A percentile compares a stretch with the other conserved stretches of the same genome.
phyloP scores from a whole-genome alignment of 1,139 yeast genomes.

The Waltiozyma sp. region DNA sequence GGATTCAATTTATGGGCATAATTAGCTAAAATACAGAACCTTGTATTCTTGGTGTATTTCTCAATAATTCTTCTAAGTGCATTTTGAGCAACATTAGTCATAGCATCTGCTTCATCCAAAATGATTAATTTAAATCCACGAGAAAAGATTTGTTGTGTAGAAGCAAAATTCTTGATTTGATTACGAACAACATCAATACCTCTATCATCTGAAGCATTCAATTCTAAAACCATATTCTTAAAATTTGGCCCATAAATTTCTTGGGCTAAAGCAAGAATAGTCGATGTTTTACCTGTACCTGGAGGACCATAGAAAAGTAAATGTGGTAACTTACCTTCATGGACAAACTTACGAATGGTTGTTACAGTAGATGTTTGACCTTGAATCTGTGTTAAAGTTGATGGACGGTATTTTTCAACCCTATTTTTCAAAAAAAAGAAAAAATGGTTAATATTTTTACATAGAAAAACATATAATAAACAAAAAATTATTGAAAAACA shows the following conservation, averaged over 20 bases:
- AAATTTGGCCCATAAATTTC: conserved; percentile 86
- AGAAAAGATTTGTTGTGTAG: conserved; percentile 82
- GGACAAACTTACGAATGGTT: conserved; percentile 74
- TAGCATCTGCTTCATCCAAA: conserved; percentile 96
- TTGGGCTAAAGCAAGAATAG: conserved; percentile 79
- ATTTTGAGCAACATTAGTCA: conserved; percentile 96
- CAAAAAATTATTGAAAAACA: conserved; percentile 3
- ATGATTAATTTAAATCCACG: conserved; percentile 80
- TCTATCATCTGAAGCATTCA: conserved; percentile 94
- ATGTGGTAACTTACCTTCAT: conserved; percentile 80
- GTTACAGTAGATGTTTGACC: conserved; percentile 85
- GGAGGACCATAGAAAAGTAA: conserved; percentile 93
- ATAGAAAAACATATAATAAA: no score
- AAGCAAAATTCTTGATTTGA: conserved; percentile 87
- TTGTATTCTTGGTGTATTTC: conserved; percentile 85
- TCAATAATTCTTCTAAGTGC: conserved; percentile 89
- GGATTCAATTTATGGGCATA: conserved; percentile 94
- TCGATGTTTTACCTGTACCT: conserved; percentile 95
- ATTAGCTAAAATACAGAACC: conserved; percentile 94
- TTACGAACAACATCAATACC: conserved; percentile 94
- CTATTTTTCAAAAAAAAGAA: no score
- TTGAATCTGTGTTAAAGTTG: conserved; percentile 69
- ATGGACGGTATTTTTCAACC: conserved; percentile 97
- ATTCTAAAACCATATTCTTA: conserved; percentile 80
- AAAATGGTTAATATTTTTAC: no score